These are phyloP conservation scores for Balamuthia mandrillaris DNA, from an alignment of 208 protist genomes.

Conservation along the genomic window DNA sequence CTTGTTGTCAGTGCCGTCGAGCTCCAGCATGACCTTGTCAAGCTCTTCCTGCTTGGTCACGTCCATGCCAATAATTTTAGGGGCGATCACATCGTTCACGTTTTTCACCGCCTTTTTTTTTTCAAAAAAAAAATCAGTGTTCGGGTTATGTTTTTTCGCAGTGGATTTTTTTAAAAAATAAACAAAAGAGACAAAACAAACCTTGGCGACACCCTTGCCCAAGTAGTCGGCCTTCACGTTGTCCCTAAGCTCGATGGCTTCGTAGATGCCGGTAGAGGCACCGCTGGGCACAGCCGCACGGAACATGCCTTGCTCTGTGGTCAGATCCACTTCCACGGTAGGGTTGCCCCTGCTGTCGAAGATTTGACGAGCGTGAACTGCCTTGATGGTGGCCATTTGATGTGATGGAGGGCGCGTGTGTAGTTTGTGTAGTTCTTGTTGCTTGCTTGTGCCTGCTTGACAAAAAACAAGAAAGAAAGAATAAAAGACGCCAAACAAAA, in stretches of 20 bases:
- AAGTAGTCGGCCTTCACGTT: conserved; percentile 86
- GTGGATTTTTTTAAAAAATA: too few species aligned
- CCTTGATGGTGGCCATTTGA: conserved; percentile 1
- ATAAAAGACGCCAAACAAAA: too few species aligned
- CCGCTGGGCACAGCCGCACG: conserved; percentile 94
- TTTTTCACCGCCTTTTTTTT: conserved; percentile 93
- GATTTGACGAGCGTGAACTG: conserved; percentile 69
- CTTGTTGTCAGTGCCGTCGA: conserved; percentile 97
- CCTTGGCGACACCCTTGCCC: conserved; percentile 91
- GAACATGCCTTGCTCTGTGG: conserved; percentile 89
- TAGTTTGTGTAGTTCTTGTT: too few species aligned
- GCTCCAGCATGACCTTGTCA: conserved; percentile 88
- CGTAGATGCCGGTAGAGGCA: conserved; percentile 97
- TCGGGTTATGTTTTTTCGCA: too few species aligned
- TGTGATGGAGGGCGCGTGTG: background rate
- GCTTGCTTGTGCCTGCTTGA: background rate
- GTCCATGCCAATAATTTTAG: conserved; percentile 87
- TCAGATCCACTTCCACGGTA: conserved; percentile 93
- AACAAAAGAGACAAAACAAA: background rate
- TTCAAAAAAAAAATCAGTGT: background rate
- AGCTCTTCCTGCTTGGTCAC: conserved; percentile 83
- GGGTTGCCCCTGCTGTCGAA: conserved; percentile 85
- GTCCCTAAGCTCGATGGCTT: conserved; percentile 96
- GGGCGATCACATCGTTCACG: conserved; percentile 90
- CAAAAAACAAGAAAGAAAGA: too few species aligned